phyloP scores from a whole-genome alignment of 1,139 yeast species.

The Blastobotrys ciferrii region DNA sequence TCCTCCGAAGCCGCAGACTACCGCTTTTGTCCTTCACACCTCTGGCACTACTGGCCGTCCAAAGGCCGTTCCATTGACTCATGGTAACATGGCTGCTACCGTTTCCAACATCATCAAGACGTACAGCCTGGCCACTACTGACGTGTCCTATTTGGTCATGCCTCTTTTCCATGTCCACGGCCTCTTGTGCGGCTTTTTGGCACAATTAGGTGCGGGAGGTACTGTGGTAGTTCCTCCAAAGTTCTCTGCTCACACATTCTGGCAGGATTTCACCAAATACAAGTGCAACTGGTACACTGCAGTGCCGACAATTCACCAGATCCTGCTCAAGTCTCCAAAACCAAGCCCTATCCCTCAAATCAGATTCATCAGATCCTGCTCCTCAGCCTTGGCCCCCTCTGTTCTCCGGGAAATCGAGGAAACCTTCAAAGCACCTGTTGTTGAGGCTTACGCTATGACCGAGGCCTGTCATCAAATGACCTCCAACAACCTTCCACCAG shows the following conservation, averaged over 20 bases:
- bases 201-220: conserved; percentile 61
- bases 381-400: conserved; percentile 63
- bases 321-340: conserved; percentile 49
- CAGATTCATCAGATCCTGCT: conserved; percentile 66
- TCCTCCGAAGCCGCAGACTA: conserved; percentile 43
- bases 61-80: conserved; percentile 67
- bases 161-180: conserved; percentile 76
- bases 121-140: conserved; percentile 48
- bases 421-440: conserved; percentile 58
- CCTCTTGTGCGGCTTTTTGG: conserved; percentile 57
- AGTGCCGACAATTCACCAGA: conserved; percentile 70
- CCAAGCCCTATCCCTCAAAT: conserved; percentile 53
- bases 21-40: conserved; percentile 64
- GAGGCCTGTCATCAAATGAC: conserved; percentile 74
- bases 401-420: conserved; percentile 55
- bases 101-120: conserved; percentile 56
- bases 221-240: conserved; percentile 54
- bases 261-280: conserved; percentile 51
- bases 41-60: conserved; percentile 74
- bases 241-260: conserved; percentile 58
- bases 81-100: conserved; percentile 56
- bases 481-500: conserved; percentile 63
- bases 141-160: conserved; percentile 62
- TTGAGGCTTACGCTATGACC: conserved; percentile 78
- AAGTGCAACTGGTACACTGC: conserved; percentile 68